Evolutionary conservation across 495 filamentous ascomycete genomes (phyloP).

Genomic region (Aspergillus avenaceus): DNA sequence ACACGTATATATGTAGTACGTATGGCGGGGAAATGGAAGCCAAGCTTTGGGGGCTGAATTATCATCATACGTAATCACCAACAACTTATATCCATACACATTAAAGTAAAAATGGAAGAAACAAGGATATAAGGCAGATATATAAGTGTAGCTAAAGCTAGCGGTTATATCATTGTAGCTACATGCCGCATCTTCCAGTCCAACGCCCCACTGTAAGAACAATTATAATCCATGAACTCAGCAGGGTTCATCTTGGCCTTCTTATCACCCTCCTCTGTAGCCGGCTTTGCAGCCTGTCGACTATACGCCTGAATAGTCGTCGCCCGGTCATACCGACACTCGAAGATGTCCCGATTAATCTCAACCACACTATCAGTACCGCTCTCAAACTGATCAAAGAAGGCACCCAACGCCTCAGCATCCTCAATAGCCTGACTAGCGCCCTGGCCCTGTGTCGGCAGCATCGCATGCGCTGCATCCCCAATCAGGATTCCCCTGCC

Average conservation of each 20-base stretch:
- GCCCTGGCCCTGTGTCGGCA: slow-evolving; percentile 33
- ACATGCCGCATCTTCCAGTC: too few species aligned
- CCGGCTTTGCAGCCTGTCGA: slow-evolving; percentile 33
- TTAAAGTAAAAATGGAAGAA: too few species aligned
- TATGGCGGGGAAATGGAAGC: too few species aligned
- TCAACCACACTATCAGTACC: background rate
- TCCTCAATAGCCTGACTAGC: slow-evolving; percentile 36
- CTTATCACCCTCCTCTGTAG: slow-evolving; percentile 20
- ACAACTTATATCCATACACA: too few species aligned
- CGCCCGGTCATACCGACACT: slow-evolving; percentile 7
- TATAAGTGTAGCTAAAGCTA: too few species aligned
- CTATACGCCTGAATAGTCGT: slow-evolving; percentile 19
- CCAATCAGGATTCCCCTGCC: slow-evolving; percentile 36
- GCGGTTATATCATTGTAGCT: too few species aligned
- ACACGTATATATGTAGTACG: too few species aligned
- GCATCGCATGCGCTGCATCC: slow-evolving; percentile 43
- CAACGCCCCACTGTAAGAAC: slow-evolving; percentile 30
- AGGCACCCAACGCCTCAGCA: slow-evolving; percentile 22
- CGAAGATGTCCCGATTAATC: slow-evolving; percentile 3
- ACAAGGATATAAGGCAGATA: too few species aligned
- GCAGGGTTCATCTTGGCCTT: slow-evolving; percentile 33
- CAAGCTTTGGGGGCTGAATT: too few species aligned
- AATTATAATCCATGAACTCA: slow-evolving; percentile 45
- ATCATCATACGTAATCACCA: too few species aligned
- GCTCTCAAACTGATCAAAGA: slow-evolving; percentile 17